Percentiles rank a stretch among this genome's conserved stretches.
phyloP scores from a whole-genome alignment of 106 monocot genomes.

The Posidonia australis region DNA sequence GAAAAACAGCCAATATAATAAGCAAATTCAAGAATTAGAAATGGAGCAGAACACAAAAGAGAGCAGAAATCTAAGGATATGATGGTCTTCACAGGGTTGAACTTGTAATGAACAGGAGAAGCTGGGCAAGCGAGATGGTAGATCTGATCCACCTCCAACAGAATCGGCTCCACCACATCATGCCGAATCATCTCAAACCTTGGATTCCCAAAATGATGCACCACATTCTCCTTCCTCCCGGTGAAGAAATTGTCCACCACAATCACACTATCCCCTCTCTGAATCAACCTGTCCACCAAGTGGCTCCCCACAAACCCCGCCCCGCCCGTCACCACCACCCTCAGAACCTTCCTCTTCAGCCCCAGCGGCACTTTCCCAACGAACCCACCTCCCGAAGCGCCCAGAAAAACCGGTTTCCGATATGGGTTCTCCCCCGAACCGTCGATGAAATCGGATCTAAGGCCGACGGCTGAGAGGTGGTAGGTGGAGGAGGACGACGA shows the following conservation, averaged over 20 bases:
- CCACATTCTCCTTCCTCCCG: constrained; percentile 83
- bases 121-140: constrained; percentile 95
- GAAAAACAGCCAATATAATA: neutral
- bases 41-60: neutral
- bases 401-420: constrained; percentile 1
- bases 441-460: neutral
- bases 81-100: constrained; percentile 88
- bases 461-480: neutral
- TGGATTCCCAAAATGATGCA: constrained; percentile 78
- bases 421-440: constrained; percentile 1
- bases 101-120: constrained; percentile 89
- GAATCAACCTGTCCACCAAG: constrained; percentile 68
- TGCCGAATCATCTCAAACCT: constrained; percentile 83
- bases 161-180: constrained; percentile 82
- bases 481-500: neutral
- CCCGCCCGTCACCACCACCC: constrained; percentile 77
- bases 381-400: constrained; percentile 13
- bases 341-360: constrained; percentile 47
- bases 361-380: constrained; percentile 62
- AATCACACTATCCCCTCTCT: constrained; percentile 64
- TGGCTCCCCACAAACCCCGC: constrained; percentile 87
- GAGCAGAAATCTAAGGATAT: constrained; percentile 53
- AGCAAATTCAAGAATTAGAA: neutral
- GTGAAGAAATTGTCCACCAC: constrained; percentile 97
- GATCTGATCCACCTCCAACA: constrained; percentile 91